phyloP scores from a whole-genome alignment of 495 filamentous ascomycete genomes.

The Penicillium manginii region DNA sequence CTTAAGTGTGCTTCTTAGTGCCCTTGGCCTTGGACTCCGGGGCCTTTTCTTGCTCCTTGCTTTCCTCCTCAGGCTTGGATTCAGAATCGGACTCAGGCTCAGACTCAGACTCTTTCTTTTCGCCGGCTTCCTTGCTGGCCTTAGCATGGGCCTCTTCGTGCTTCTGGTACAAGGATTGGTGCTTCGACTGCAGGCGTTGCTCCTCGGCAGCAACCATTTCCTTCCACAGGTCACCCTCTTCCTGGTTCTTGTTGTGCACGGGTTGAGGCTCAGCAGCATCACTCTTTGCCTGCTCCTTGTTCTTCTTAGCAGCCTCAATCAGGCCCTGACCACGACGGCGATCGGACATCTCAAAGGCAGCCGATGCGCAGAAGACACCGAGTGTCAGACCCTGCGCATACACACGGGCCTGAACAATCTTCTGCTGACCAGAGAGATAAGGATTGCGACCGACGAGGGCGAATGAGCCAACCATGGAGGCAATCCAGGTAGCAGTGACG shows the following conservation, averaged over 20 bases:
- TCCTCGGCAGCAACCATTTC: slow-evolving; percentile 85
- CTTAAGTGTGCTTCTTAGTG: slow-evolving; percentile 14
- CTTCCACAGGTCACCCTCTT: slow-evolving; percentile 85
- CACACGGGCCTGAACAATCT: slow-evolving; percentile 95
- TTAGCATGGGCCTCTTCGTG: slow-evolving; percentile 19
- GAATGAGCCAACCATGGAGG: slow-evolving; percentile 77
- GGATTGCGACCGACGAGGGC: slow-evolving; percentile 77
- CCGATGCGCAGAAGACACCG: slow-evolving; percentile 82
- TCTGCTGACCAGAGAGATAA: slow-evolving; percentile 77
- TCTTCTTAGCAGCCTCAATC: slow-evolving; percentile 53
- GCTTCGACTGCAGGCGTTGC: slow-evolving; percentile 61
- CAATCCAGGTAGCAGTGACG: slow-evolving; percentile 81
- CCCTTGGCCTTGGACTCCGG: slow-evolving; percentile 13
- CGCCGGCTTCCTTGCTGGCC: slow-evolving; percentile 9
- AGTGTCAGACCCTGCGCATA: slow-evolving; percentile 97
- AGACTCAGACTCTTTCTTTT: slow-evolving; percentile 18
- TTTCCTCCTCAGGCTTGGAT: slow-evolving; percentile 7
- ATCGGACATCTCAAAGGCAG: slow-evolving; percentile 88
- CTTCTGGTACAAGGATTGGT: slow-evolving; percentile 48
- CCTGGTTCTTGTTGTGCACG: slow-evolving; percentile 65
- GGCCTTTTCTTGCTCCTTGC: slow-evolving; percentile 13
- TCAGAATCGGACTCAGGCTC: neutral
- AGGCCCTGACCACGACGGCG: slow-evolving; percentile 70
- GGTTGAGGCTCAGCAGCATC: slow-evolving; percentile 61
- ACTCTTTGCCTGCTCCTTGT: slow-evolving; percentile 66